Conservation (phyloP, 345 rosid genomes). For the Tarenaya hassleriana region DNA sequence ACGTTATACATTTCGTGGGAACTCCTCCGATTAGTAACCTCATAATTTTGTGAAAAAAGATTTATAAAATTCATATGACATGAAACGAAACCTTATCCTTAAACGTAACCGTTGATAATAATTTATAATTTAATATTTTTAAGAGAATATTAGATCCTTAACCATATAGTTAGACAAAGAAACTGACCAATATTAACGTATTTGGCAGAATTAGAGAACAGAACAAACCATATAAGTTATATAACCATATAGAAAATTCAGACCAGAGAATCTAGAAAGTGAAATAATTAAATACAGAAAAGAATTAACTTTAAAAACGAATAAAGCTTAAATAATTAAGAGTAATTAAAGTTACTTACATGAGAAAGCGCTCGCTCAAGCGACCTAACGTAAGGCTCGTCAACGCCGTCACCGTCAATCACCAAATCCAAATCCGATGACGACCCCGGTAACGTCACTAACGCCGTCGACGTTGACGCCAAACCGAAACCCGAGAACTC, state of each 20-base stretch:
- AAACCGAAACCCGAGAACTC: slow-evolving; percentile 25
- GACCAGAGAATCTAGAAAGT: no score
- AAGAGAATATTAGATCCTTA: no score
- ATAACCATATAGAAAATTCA: no score
- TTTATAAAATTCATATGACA: no score
- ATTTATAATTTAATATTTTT: no score
- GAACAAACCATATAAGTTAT: no score
- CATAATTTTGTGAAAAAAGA: neutral
- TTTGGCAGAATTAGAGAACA: no score
- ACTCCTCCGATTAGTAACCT: slow-evolving; percentile 20
- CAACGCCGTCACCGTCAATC: slow-evolving; percentile 34
- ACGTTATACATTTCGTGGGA: slow-evolving; percentile 20
- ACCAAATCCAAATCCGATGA: slow-evolving; percentile 34
- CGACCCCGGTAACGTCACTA: slow-evolving; percentile 29
- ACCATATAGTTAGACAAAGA: no score
- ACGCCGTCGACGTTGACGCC: slow-evolving; percentile 21
- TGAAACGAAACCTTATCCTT: no score
- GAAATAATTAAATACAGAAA: neutral
- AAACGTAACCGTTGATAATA: no score
- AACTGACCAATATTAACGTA: no score
- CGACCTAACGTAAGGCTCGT: slow-evolving; percentile 45
- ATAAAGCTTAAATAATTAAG: neutral
- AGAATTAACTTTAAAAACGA: neutral
- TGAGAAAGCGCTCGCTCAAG: slow-evolving; percentile 63
- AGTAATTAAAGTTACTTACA: slow-evolving; percentile 37